Evolutionary conservation across 768 basidiomycete genomes (phyloP), one percentile per base, ranked within the genome.

Genomic region (Porphyrellus cyaneotinctus): DNA sequence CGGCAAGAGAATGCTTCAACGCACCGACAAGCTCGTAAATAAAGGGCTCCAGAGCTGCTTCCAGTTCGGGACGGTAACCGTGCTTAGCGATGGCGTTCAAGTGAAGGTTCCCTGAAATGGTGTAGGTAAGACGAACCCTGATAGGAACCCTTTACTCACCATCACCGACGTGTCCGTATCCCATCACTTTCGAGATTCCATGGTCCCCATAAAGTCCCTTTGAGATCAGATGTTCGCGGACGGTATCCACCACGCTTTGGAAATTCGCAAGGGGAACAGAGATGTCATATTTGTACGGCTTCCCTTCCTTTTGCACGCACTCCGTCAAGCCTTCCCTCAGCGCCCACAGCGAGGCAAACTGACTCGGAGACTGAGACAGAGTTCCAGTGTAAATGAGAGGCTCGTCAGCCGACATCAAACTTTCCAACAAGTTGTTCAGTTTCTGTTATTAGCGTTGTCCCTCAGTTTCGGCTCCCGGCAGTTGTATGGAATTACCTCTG

Each of bases 121-220:
- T 5, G 2, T 31, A 15, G 14, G 31, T 58, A 10, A 63, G 58
- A 37, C 20, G 42, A 41, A 22, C 26, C 28, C 6, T 20, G 6
- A n/a, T 14, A 14, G 23, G 46, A 49, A 23, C 15, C n/a, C n/a
- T n/a, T n/a, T n/a, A 72, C 85, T 63, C 64, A 87, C 95, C 94
- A 71, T 99, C 97, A 22, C 97, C 97, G 48, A 98, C 85, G 69
- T 99, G 97, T 13, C 97, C 97, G 61, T 91, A 99, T 12, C 97
- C 97, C 53, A 95, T 72, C 14, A 95, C 90, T 63, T 85, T 81
- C 67, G 86, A 87, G 36, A 98, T 88, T 24, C 82, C 85, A 41
- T 82, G 76, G 17, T 87, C 84, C 14, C 78, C 79, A 37, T 91
- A 74, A 11, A 91, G 77, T 5, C 85, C 88, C 59, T 85, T 84